Conservation (phyloP, 352 stramenopile genomes). For the Thraustochytrium sp. region DNA sequence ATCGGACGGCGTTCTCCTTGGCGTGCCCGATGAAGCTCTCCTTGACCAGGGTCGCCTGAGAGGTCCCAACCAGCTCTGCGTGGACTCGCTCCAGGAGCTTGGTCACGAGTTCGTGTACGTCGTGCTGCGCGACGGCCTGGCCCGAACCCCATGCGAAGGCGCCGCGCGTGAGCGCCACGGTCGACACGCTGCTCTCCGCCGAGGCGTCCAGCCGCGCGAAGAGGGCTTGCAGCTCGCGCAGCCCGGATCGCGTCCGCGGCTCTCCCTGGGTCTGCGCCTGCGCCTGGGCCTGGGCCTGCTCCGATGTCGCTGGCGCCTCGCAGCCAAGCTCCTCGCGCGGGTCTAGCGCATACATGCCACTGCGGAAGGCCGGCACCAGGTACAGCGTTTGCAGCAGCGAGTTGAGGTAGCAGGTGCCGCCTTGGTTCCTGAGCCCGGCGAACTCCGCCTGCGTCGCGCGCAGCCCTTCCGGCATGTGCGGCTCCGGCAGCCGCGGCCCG, state of each 20-base stretch:
- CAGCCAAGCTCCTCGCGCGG: background rate
- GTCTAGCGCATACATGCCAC: slow-evolving; percentile 56
- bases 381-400: slow-evolving; percentile 82
- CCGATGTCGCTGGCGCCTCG: background rate
- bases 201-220: slow-evolving; percentile 80
- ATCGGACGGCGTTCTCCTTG: slow-evolving; percentile 29
- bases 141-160: slow-evolving; percentile 80
- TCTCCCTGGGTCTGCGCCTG: background rate
- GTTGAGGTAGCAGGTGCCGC: slow-evolving; percentile 89
- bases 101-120: slow-evolving; percentile 32
- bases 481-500: background rate
- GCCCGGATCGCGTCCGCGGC: background rate
- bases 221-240: slow-evolving; percentile 78
- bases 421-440: slow-evolving; percentile 76
- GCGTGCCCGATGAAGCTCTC: background rate
- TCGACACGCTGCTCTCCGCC: slow-evolving; percentile 64
- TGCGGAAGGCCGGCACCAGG: slow-evolving; percentile 76
- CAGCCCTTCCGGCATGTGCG: background rate
- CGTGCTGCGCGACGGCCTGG: slow-evolving; percentile 85
- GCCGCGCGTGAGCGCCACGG: slow-evolving; percentile 80
- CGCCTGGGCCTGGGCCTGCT: background rate
- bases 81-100: slow-evolving; percentile 28
- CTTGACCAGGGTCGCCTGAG: background rate
- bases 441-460: slow-evolving; percentile 49
- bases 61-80: background rate